Percentiles rank a stretch among this genome's conserved stretches.
phyloP scores from a whole-genome alignment of 495 filamentous ascomycete species.

The Trichocladium antarcticum region DNA sequence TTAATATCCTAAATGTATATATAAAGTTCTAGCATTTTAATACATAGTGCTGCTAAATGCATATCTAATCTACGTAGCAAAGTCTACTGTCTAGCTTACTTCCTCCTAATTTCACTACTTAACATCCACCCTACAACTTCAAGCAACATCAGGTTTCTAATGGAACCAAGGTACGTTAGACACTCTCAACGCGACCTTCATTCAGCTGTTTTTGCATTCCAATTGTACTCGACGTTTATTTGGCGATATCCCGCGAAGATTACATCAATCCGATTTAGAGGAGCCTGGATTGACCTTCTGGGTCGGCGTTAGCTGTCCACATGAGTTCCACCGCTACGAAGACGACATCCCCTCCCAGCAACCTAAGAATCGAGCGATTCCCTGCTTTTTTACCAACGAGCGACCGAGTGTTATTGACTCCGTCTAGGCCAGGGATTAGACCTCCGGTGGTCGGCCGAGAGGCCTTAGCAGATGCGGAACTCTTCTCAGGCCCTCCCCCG shows the following conservation, averaged over 20 bases:
- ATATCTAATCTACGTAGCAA: too few species aligned
- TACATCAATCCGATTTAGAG: not conserved
- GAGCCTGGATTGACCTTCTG: not conserved
- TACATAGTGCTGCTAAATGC: too few species aligned
- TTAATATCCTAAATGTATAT: too few species aligned
- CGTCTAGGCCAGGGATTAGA: not conserved
- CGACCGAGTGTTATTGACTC: not conserved
- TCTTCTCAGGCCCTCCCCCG: not conserved
- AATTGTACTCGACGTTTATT: not conserved
- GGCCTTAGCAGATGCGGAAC: not conserved
- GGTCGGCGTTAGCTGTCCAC: not conserved
- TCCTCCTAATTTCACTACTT: too few species aligned
- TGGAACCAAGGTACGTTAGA: too few species aligned
- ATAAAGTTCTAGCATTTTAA: too few species aligned
- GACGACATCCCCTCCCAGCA: not conserved
- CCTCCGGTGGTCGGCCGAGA: not conserved
- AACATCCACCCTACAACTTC: too few species aligned
- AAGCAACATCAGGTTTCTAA: too few species aligned
- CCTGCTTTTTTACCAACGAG: not conserved
- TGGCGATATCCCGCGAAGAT: not conserved
- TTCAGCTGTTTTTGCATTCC: too few species aligned
- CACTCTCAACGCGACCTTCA: too few species aligned
- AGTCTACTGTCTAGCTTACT: too few species aligned
- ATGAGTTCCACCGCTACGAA: slow-evolving; percentile 3
- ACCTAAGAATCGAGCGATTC: not conserved